Evolutionary conservation across 805 yeast species (phyloP), one percentile per base, ranked within the genome.

Genomic region (Jamesozyma hellenica): DNA sequence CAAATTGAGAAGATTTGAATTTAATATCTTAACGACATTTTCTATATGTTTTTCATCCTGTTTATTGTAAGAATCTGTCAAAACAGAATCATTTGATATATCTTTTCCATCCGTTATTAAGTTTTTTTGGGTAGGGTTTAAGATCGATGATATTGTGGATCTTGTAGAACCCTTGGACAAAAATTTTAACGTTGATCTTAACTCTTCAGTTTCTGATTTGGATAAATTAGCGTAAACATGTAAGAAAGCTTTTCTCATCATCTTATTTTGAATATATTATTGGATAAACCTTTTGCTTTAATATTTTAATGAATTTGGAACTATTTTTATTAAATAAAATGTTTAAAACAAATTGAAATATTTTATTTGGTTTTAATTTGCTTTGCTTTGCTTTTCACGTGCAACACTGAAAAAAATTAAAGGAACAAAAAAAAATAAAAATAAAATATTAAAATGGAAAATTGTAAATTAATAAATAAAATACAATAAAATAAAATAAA

Each of bases 1-100:
- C 6, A 49, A 50, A 19, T 51, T 50, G 1, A 60, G 60, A 32
- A 59, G 43, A 14, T 53, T 50, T 3, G 55, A 45, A 42, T 59
- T 59, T 28, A 59, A 40, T 4, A 55, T 38, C 21, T 50, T 50
- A 10, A 56, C 41, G 13, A 59, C 44, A 19, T 50, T 48, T 9
- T 58, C 53, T 9, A 57, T 53, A 41, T 56, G 56, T 23, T 47
- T 36, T 11, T 39, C 30, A 26, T 42, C 37, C 27, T 35, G 40
- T 29, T 32, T 28, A 3, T 17, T 16, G 7, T 21, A 29, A 23
- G 18, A 6, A 13, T 4, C 3, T n/a, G 3, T 29, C 16, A 17
- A 21, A n/a, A 3, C 10, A 23, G 16, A 23, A n/a, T 13, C 18
- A n/a, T 19, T 18, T 5, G 28, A 12, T 9, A n/a, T 30, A 11